These are phyloP conservation scores for Pisolithus microcarpus DNA, from an alignment of 768 basidiomycete species.

Conservation along the genomic window DNA sequence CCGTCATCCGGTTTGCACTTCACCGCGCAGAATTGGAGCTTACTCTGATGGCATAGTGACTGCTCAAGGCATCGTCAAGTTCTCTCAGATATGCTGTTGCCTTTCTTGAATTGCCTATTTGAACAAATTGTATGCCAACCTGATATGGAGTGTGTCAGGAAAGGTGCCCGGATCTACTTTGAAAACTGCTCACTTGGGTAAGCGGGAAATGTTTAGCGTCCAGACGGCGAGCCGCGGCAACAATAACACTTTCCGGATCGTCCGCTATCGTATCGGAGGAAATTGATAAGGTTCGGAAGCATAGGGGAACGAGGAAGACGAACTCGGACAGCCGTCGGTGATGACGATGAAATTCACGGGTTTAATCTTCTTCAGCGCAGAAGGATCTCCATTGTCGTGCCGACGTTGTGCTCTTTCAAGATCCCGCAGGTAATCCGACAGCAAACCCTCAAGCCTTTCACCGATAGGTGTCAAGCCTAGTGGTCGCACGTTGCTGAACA, in stretches of 20 bases:
- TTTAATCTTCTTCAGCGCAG: constrained; percentile 34
- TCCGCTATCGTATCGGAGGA: constrained; percentile 32
- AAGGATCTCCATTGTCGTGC: constrained; percentile 15
- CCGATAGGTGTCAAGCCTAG: constrained; percentile 41
- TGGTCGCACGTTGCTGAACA: constrained; percentile 42
- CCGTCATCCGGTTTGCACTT: neutral
- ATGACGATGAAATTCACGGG: constrained; percentile 54
- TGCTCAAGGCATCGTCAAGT: constrained; percentile 51
- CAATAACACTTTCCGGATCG: constrained; percentile 43
- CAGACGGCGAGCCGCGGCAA: constrained; percentile 40
- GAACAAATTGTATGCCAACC: constrained; percentile 68
- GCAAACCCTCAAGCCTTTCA: constrained; percentile 32
- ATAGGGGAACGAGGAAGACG: constrained; percentile 10
- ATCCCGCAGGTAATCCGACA: constrained; percentile 31
- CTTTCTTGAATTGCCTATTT: constrained; percentile 46
- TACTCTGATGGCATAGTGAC: constrained; percentile 38
- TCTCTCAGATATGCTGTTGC: constrained; percentile 41
- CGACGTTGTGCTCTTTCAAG: constrained; percentile 27
- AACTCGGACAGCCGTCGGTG: constrained; percentile 59
- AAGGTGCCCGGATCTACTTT: neutral
- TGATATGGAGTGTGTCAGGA: constrained; percentile 20
- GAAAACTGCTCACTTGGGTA: constrained; percentile 35
- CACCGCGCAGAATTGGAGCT: constrained; percentile 5
- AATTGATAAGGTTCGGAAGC: neutral
- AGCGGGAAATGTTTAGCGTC: constrained; percentile 46